A percentile compares a stretch with the other conserved stretches of the same genome.
Conservation (phyloP, 2,329 filamentous ascomycete genomes). For the Arthroderma uncinatum region DNA sequence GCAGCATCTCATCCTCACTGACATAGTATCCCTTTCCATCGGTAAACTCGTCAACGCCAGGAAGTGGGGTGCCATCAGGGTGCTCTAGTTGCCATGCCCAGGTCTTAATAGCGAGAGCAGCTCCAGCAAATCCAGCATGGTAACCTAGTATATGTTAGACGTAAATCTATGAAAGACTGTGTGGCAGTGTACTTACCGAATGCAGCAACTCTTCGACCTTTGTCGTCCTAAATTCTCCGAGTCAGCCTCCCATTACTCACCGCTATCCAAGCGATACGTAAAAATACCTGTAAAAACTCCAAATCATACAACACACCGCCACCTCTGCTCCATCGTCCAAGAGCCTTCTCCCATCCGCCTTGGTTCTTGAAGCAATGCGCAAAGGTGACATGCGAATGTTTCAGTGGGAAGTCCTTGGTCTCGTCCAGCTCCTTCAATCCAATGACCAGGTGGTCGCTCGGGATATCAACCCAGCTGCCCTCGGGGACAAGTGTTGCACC, state of each 20-base stretch:
- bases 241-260: background rate
- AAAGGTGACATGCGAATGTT: conserved; percentile 19
- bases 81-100: conserved; percentile 76
- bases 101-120: conserved; percentile 62
- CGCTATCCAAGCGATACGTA: background rate
- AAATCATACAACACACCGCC: conserved; percentile 18
- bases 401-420: conserved; percentile 16
- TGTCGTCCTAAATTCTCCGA: conserved; percentile 13
- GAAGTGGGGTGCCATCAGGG: conserved; percentile 53
- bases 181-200: conserved; percentile 12
- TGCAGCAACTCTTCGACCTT: conserved; percentile 15
- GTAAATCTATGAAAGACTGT: background rate
- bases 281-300: conserved; percentile 18
- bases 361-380: conserved; percentile 20
- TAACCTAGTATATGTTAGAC: conserved; percentile 38
- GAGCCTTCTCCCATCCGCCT: conserved; percentile 17
- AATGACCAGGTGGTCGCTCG: conserved; percentile 18
- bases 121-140: conserved; percentile 60
- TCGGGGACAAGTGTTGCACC: conserved; percentile 31
- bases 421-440: conserved; percentile 20
- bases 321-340: conserved; percentile 18
- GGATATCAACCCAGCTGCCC: conserved; percentile 31
- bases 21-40: conserved; percentile 31
- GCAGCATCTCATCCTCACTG: conserved; percentile 62
- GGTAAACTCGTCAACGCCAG: conserved; percentile 49